Evolutionary conservation across 2,329 filamentous ascomycete genomes (phyloP), one percentile per base, ranked within the genome.

Genomic region (Dothiorella sarmentorum): DNA sequence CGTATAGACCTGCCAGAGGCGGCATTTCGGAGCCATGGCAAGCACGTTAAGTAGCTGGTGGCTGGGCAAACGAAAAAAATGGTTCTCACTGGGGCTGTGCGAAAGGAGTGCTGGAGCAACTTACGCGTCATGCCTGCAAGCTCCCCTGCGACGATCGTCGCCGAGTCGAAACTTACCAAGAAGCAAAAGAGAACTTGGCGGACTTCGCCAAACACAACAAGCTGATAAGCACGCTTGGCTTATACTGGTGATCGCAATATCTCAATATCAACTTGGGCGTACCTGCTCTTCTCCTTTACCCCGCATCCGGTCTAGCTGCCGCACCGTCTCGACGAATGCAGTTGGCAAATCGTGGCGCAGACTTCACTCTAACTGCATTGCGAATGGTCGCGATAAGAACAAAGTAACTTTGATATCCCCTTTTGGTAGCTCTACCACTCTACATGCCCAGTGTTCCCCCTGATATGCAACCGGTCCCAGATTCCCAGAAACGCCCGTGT

Each of bases 121-220:
- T n/a, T 53, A 53, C 49, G 49, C 49, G 49, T 53, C 43, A 29
- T 6, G 43, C n/a, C 43, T 17, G 43, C 43, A 29, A 20, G n/a
- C 43, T 27, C 49, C n/a, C 49, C 49, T 53, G 49, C 17, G 49
- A 10, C 49, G 49, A 53, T 53, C 49, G 33, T 52, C 33, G 49
- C 26, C 4, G 42, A 11, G 29, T 22, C 33, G 49, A 53, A 53
- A 53, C 49, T 27, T 38, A 40, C 35, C 49, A 53, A 42, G 49
- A 53, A 53, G 49, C 35, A 42, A 35, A 53, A 18, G 31, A 24
- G 26, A 6, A 26, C 49, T 53, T 53, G 49, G 49, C 49, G 24
- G 45, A 24, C 49, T 53, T 53, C 49, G 49, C 49, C 49, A 53
- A 53, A 53, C 35, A 26, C 47, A 3, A 7, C 45, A 26, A 37